These are phyloP conservation scores for Wickerhamiella galacta DNA, from an alignment of 805 yeast genomes.

Conservation along the genomic window DNA sequence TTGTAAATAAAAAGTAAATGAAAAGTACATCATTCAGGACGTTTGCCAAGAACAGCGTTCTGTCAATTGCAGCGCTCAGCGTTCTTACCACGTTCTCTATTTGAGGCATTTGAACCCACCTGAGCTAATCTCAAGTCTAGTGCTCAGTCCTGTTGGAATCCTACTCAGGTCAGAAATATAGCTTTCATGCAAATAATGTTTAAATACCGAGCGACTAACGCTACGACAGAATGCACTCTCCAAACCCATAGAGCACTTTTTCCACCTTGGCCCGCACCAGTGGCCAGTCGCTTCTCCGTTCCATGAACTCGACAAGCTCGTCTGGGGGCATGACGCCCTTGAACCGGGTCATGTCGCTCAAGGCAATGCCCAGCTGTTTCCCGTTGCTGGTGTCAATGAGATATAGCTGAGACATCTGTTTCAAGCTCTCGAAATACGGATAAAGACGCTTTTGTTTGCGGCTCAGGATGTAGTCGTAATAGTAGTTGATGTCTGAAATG, in stretches of 20 bases:
- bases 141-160: too few relatives aligned
- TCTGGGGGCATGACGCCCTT: constrained; percentile 84
- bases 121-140: too few relatives aligned
- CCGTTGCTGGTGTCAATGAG: constrained; percentile 60
- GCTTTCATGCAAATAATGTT: not conserved
- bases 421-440: constrained; percentile 63
- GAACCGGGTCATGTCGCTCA: constrained; percentile 69
- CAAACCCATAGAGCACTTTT: constrained; percentile 86
- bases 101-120: too few relatives aligned
- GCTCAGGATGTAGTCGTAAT: constrained; percentile 47
- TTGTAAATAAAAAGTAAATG: too few relatives aligned
- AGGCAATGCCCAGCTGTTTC: constrained; percentile 65
- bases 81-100: too few relatives aligned
- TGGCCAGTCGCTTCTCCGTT: constrained; percentile 76
- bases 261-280: constrained; percentile 65
- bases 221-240: constrained; percentile 22
- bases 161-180: too few relatives aligned
- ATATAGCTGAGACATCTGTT: constrained; percentile 71
- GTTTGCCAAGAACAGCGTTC: too few relatives aligned
- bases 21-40: too few relatives aligned
- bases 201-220: not conserved
- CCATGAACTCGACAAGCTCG: constrained; percentile 85
- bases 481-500: constrained; percentile 65
- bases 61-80: too few relatives aligned
- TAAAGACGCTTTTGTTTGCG: constrained; percentile 40